Evolutionary conservation across 164 flowering plant species (phyloP), one percentile per base, ranked within the genome.

Genomic region (Hamamelis virginiana): DNA sequence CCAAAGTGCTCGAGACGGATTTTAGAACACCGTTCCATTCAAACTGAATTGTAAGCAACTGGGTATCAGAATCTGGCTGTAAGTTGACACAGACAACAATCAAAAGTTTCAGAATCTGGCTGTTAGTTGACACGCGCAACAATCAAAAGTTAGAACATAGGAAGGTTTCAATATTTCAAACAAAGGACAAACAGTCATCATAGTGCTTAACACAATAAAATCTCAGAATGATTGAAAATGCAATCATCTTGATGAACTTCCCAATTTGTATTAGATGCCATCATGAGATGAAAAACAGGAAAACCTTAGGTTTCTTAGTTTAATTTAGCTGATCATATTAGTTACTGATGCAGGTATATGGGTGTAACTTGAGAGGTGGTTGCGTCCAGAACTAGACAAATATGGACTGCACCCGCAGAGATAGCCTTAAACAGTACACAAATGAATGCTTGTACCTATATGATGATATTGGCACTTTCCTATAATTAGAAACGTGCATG

Each of bases 41-140:
- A 28, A 95, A 92, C 82, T 92, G 97, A 71, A 92, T 65, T 0
- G 93, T 92, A 5, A 95, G 97, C 81, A 92, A 52, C 78, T 91
- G 97, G 33, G 97, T 86, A 73, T 95, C 97, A 5, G 97, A 82
- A 69, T 95, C 97, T 0, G 96, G 96, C 97, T 95, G 92, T 91
- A 87, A 68, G 22, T 52, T 4, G 33, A 50, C 46, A 61, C 13
- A 50, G 33, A 56, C 23, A 41, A 47, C 14, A 52, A 33, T 2
- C 18, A 58, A 44, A 23, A 26, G 19, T 45, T n/a, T 95, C 97
- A 5, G 97, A 82, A 69, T 95, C 97, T 0, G 96, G 96, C 97
- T 95, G 92, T 91, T 86, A 68, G 22, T 52, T 4, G 33, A 50
- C 46, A 61, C 13, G 41, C 21, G 62, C 23, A 41, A 47, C 14